phyloP scores from a whole-genome alignment of 2,329 filamentous ascomycete genomes.

The Apiospora rasikravindrae region DNA sequence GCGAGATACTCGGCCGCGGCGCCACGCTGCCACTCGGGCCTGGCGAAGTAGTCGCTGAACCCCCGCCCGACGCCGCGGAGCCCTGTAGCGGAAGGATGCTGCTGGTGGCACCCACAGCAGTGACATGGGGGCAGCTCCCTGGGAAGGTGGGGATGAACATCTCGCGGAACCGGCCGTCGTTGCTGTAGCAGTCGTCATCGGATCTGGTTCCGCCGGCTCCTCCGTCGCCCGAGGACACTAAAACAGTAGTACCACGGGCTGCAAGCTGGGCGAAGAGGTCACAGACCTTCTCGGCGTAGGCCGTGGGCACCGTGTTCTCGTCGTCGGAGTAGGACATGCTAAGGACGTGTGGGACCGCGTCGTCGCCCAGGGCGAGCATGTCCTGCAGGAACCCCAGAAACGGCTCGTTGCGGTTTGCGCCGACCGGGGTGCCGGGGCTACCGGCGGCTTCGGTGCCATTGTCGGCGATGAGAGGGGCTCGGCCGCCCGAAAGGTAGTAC shows the following conservation, averaged over 20 bases:
- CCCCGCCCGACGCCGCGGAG: conserved; percentile 58
- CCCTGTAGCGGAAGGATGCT: conserved; percentile 54
- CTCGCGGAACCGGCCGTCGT: conserved; percentile 58
- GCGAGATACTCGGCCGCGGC: conserved; percentile 51
- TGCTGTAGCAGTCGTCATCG: conserved; percentile 51
- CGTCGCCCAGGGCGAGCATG: conserved; percentile 37
- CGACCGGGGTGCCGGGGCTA: conserved; percentile 17
- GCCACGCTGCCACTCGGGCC: conserved; percentile 51
- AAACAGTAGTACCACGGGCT: conserved; percentile 58
- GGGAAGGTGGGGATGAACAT: conserved; percentile 61
- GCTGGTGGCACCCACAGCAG: conserved; percentile 61
- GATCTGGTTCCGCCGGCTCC: conserved; percentile 27
- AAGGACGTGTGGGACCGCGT: conserved; percentile 64
- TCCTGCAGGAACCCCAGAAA: conserved; percentile 37
- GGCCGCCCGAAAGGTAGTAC: conserved; percentile 61
- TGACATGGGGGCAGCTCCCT: conserved; percentile 62
- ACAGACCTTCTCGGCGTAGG: conserved; percentile 67
- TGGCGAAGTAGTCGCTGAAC: conserved; percentile 53
- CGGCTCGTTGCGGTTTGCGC: conserved; percentile 29
- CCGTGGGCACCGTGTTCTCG: conserved; percentile 66
- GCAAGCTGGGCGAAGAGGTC: conserved; percentile 68
- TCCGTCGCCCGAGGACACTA: conserved; percentile 37
- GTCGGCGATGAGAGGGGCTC: conserved; percentile 56
- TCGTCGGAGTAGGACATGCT: conserved; percentile 71
- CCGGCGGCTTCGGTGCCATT: conserved; percentile 39